A percentile compares a stretch with the other conserved stretches of the same genome.
Evolutionary conservation across 345 rosid species (phyloP).

Genomic region (Eucalyptus erythrocorys): DNA sequence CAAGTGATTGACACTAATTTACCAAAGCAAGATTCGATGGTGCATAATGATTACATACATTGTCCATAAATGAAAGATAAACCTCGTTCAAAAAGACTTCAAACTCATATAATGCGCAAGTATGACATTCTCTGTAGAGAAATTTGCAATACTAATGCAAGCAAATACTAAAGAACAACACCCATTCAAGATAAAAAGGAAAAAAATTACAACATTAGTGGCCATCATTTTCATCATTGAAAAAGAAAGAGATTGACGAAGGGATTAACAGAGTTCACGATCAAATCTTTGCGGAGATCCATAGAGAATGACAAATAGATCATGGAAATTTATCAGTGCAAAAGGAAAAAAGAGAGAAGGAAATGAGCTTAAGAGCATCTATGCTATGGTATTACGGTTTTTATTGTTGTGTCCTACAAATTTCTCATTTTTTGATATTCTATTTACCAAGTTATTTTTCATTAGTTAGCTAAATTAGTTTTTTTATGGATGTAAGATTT

Average conservation of each 20-base stretch:
- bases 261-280: neutral
- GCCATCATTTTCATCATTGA: neutral
- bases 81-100: fast-evolving
- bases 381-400: neutral
- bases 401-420: neutral
- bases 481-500: neutral
- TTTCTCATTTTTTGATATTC: neutral
- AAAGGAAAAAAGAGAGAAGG: neutral
- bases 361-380: neutral
- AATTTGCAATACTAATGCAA: neutral
- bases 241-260: neutral
- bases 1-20: fast-evolving
- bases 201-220: neutral
- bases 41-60: neutral
- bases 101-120: neutral
- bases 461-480: neutral
- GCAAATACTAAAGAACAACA: neutral
- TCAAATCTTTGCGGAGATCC: neutral
- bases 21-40: neutral
- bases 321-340: neutral
- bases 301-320: neutral
- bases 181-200: neutral
- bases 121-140: fast-evolving
- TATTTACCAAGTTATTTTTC: neutral
- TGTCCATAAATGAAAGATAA: neutral